Percentiles rank a stretch among this genome's conserved stretches.
phyloP scores from a whole-genome alignment of 805 yeast genomes.

The Saccharomyces jurei region DNA sequence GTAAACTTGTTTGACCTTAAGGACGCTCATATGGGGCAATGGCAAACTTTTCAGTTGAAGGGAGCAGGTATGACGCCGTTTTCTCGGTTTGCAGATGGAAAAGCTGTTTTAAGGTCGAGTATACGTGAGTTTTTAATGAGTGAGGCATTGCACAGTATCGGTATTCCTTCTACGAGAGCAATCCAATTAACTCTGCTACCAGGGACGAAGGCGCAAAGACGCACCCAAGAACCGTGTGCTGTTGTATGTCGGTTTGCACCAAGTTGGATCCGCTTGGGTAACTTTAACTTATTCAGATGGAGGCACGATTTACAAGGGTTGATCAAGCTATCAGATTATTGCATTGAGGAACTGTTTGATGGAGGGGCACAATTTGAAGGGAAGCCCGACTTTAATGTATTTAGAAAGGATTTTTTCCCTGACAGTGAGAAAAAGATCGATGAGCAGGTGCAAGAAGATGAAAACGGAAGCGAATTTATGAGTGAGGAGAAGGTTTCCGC shows the following conservation, averaged over 20 bases:
- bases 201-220: constrained; percentile 63
- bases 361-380: constrained; percentile 29
- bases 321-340: constrained; percentile 58
- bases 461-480: constrained; percentile 18
- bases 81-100: constrained; percentile 94
- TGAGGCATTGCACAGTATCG: constrained; percentile 71
- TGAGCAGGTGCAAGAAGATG: constrained; percentile 2
- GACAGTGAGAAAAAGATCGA: constrained; percentile 12
- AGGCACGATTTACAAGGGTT: constrained; percentile 61
- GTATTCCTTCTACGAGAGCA: constrained; percentile 83
- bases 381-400: constrained; percentile 16
- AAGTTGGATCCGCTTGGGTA: constrained; percentile 82
- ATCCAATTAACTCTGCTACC: constrained; percentile 67
- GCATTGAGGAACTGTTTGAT: constrained; percentile 54
- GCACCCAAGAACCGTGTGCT: constrained; percentile 67
- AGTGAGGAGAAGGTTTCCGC: constrained; percentile 21
- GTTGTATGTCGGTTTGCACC: constrained; percentile 77
- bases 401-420: constrained; percentile 21
- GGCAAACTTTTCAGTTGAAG: constrained; percentile 57
- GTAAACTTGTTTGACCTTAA: constrained; percentile 67
- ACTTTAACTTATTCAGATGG: constrained; percentile 74
- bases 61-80: constrained; percentile 91
- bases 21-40: constrained; percentile 35
- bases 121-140: constrained; percentile 81
- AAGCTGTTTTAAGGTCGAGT: constrained; percentile 82